Conservation (phyloP, 805 yeast species). For the Pichia rugopelliculosa region DNA sequence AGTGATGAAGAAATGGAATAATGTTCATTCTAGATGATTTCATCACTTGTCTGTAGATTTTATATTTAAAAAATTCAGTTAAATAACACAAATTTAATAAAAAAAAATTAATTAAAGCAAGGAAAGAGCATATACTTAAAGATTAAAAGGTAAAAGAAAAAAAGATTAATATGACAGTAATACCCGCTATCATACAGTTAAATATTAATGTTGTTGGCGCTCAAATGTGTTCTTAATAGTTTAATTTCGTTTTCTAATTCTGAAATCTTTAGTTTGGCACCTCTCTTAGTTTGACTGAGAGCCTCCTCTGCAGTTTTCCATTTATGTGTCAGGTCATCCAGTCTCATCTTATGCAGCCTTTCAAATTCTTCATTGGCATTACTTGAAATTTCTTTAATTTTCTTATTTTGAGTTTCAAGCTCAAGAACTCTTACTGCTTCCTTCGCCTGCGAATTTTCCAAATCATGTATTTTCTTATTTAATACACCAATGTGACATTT, state of each 20-base stretch:
- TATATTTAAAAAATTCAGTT: neutral
- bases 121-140: neutral
- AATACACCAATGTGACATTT: neutral
- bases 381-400: neutral
- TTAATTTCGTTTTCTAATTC: conserved; percentile 52
- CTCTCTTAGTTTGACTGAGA: conserved; percentile 51
- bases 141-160: neutral
- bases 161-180: neutral
- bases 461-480: neutral
- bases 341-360: conserved; percentile 32
- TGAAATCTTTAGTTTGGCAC: conserved; percentile 42
- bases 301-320: conserved; percentile 71
- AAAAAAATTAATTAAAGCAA: neutral
- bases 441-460: conserved; percentile 1
- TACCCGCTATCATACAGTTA: neutral
- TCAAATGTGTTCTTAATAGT: conserved; percentile 21
- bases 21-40: no score
- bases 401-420: conserved; percentile 1
- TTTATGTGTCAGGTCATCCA: conserved; percentile 54
- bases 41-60: neutral
- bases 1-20: conserved; percentile 31
- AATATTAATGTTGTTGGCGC: neutral
- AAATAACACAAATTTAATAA: neutral
- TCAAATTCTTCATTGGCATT: conserved; percentile 8
- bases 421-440: conserved; percentile 5